Evolutionary conservation across 2,329 filamentous ascomycete genomes (phyloP).

Genomic region (Scedosporium boydii): DNA sequence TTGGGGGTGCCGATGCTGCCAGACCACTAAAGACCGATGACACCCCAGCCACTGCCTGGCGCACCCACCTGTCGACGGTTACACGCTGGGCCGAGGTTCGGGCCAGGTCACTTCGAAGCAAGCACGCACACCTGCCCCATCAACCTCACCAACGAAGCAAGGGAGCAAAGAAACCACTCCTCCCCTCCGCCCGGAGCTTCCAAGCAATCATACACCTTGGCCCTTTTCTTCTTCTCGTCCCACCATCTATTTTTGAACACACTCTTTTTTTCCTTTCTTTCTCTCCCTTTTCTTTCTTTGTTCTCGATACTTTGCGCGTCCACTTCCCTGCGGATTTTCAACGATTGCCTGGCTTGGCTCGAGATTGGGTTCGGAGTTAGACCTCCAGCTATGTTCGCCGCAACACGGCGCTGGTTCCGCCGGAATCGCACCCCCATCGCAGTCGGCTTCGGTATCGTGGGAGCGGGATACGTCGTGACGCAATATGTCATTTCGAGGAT

Average conservation of each 20-base stretch:
- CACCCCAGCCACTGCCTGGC: too few species aligned
- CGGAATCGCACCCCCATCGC: constrained; percentile 86
- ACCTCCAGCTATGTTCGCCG: constrained; percentile 44
- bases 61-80: too few species aligned
- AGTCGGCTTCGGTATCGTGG: constrained; percentile 77
- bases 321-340: neutral
- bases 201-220: too few species aligned
- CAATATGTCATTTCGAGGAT: constrained; percentile 91
- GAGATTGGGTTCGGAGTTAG: neutral
- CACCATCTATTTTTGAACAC: neutral
- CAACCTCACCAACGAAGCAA: too few species aligned
- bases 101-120: too few species aligned
- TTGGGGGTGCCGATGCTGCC: too few species aligned
- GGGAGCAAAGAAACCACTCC: too few species aligned
- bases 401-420: constrained; percentile 82
- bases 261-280: neutral
- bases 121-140: too few species aligned
- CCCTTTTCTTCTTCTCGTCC: too few species aligned
- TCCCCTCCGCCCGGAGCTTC: too few species aligned
- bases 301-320: neutral
- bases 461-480: constrained; percentile 81
- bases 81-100: too few species aligned
- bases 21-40: too few species aligned
- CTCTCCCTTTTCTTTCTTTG: neutral
- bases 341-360: neutral